These are phyloP conservation scores for Leccinum truebloodii DNA, from an alignment of 768 basidiomycete species.

Conservation along the genomic window DNA sequence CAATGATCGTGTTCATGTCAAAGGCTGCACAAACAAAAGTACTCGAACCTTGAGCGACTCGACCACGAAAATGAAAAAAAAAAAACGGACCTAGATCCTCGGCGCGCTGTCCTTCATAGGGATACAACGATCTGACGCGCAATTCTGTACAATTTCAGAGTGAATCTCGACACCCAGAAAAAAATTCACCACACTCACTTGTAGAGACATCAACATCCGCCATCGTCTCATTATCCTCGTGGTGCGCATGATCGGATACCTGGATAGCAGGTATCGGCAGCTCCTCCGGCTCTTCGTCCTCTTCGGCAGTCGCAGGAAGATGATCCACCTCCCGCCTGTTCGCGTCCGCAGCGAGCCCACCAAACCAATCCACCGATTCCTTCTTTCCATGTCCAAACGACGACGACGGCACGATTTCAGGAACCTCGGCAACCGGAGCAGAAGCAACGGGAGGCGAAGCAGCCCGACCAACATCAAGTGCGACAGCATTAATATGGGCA, in stretches of 20 bases:
- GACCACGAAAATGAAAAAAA: background rate
- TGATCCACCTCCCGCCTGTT: conserved; percentile 50
- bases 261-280: conserved; percentile 54
- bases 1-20: conserved; percentile 72
- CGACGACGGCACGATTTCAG: conserved; percentile 17
- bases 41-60: conserved; percentile 4
- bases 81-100: conserved; percentile 82
- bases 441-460: conserved; percentile 21
- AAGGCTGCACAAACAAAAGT: conserved; percentile 55
- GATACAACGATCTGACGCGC: conserved; percentile 77
- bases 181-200: conserved; percentile 40
- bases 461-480: conserved; percentile 33
- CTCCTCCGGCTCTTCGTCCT: conserved; percentile 42
- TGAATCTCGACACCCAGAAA: background rate
- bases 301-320: conserved; percentile 58
- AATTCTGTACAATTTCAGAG: conserved; percentile 47
- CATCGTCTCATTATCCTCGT: conserved; percentile 50
- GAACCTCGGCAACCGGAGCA: conserved; percentile 23
- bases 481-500: conserved; percentile 57
- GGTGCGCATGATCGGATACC: conserved; percentile 47
- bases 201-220: conserved; percentile 70
- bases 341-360: conserved; percentile 67
- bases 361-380: conserved; percentile 91
- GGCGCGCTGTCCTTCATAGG: conserved; percentile 81
- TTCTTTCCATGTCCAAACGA: conserved; percentile 47